A percentile compares a stretch with the other conserved stretches of the same genome.
Evolutionary conservation across 345 rosid species (phyloP).

Genomic region (Eucalyptus rudis): DNA sequence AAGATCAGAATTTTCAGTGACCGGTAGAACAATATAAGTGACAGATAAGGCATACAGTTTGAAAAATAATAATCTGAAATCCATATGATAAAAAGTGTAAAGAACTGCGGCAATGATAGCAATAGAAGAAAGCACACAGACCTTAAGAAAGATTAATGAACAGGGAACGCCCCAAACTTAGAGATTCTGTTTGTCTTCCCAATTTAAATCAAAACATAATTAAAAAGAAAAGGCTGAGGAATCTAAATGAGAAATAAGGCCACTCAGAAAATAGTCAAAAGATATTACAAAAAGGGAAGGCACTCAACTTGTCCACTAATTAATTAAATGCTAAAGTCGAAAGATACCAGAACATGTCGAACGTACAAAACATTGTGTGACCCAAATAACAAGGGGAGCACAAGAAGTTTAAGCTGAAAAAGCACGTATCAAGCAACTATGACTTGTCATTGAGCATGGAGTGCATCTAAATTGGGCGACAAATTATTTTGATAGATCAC

Average conservation of each 20-base stretch:
- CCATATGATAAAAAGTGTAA: not conserved
- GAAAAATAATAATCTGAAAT: not conserved
- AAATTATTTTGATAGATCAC: not conserved
- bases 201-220: not conserved
- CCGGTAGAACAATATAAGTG: not conserved
- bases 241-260: not conserved
- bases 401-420: not conserved
- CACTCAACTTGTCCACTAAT: not conserved
- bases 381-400: not conserved
- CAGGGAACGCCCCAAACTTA: not conserved
- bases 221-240: not conserved
- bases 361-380: not conserved
- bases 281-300: not conserved
- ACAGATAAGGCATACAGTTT: not conserved
- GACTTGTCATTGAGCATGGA: not conserved
- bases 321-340: not conserved
- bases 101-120: not conserved
- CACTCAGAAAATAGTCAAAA: not conserved
- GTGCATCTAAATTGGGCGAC: not conserved
- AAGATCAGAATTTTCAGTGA: not conserved
- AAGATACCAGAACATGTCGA: not conserved
- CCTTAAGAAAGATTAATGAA: not conserved
- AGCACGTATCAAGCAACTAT: not conserved
- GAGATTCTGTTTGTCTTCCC: not conserved
- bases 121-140: not conserved